Evolutionary conservation across 78 protist genomes (phyloP).

Genomic region (Dictyostelium citrinum): DNA sequence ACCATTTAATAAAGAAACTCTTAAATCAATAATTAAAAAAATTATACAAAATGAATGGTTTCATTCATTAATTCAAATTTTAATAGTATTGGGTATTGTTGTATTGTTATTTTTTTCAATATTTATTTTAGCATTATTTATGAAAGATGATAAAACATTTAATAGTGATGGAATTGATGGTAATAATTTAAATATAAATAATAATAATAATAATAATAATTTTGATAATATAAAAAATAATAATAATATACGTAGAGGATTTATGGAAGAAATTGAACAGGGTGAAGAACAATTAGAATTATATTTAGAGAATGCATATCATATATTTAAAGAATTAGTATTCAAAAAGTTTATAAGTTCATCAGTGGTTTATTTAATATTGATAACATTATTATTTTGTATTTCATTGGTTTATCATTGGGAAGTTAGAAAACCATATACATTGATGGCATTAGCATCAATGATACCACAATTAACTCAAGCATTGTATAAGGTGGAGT

Average conservation of each 20-base stretch:
- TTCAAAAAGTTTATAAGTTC: background rate
- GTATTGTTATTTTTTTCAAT: conserved; percentile 8
- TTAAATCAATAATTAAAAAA: background rate
- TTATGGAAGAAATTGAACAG: background rate
- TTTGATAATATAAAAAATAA: too few species aligned
- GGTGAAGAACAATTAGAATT: background rate
- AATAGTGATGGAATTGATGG: background rate
- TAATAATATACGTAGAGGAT: background rate
- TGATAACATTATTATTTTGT: background rate
- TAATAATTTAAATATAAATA: background rate
- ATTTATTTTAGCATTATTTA: background rate
- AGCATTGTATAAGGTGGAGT: conserved; percentile 18
- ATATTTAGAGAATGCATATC: background rate
- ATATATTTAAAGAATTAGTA: conserved; percentile 3
- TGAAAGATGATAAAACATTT: conserved; percentile 18
- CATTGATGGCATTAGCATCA: conserved; percentile 25
- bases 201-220: background rate
- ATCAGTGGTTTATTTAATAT: background rate
- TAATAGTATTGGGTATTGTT: conserved; percentile 4
- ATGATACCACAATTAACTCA: conserved; percentile 35
- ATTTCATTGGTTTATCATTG: conserved; percentile 34
- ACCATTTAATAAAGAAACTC: too few species aligned
- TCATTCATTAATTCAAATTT: background rate
- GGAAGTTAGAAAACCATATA: conserved; percentile 53
- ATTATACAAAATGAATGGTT: background rate